A percentile compares a stretch with the other conserved stretches of the same genome.
Evolutionary conservation across 305 asterid genomes (phyloP).

Genomic region (Solanum hybrid): DNA sequence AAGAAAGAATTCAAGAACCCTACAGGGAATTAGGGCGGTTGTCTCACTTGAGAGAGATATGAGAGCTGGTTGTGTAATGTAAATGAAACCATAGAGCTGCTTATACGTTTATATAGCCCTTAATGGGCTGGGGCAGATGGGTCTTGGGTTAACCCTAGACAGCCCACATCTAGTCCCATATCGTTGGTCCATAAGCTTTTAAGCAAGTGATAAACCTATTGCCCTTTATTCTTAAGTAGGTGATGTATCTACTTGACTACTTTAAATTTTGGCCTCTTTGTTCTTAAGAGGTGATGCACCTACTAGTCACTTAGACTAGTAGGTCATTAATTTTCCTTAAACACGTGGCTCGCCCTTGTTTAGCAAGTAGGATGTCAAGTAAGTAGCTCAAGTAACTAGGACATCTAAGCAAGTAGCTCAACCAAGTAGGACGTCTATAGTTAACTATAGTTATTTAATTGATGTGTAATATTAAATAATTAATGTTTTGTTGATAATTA

Average conservation of each 20-base stretch:
- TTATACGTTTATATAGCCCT: not conserved
- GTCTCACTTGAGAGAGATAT: not conserved
- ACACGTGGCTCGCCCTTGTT: not conserved
- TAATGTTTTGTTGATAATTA: too few relatives aligned
- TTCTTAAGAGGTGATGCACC: not conserved
- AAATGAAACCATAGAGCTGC: not conserved
- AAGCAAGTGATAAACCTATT: not conserved
- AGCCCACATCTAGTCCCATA: not conserved
- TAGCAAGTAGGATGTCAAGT: not conserved
- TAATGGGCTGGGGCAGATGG: not conserved
- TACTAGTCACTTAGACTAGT: not conserved
- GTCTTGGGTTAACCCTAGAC: not conserved
- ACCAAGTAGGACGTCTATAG: too few relatives aligned
- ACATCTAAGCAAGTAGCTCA: not conserved
- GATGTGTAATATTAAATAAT: too few relatives aligned
- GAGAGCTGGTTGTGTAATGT: not conserved
- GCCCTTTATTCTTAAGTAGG: not conserved
- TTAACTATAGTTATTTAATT: too few relatives aligned
- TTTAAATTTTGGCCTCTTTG: not conserved
- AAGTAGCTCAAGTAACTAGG: not conserved
- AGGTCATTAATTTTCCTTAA: not conserved
- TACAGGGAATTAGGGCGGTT: not conserved
- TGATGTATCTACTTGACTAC: not conserved
- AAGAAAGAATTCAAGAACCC: not conserved
- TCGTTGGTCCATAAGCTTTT: not conserved